Evolutionary conservation across 1,139 yeast species (phyloP), one percentile per base, ranked within the genome.

Genomic region (Protomyces inundatus): DNA sequence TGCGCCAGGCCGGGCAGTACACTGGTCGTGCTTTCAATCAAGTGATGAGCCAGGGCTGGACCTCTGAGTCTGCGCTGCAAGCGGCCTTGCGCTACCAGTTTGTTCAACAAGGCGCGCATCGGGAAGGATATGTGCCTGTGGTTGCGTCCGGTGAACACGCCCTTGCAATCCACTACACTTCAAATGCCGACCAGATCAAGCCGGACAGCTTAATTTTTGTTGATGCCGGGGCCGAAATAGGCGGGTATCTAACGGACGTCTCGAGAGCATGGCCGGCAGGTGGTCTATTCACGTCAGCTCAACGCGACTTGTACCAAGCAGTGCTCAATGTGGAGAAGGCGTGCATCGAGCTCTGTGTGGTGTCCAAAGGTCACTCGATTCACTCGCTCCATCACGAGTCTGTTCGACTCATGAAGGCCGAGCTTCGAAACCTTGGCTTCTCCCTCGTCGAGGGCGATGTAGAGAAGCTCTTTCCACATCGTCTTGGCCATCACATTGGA

Each of bases 201-300:
- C 54, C 54, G 9, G 90, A 86, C 68, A 98, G 93, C 67, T 76
- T 90, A 79, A 97, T 91, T 6, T 82, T 93, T 59, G 90, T 93
- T 4, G 99, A 95, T 75, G 98, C 98, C 2, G 96, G 96, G 0
- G 99, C 98, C 4, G 69, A 89, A 66, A 76, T 87, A 52, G 98
- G 98, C 36, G 97, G 97, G 0, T 95, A 95, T 75, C 87, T 96
- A 72, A 86, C 98, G 0, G 99, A 95, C 74, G 93, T 95, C 55
- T 90, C 98, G 1, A 80, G 98, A 68, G 87, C 98, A 0, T 95
- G 98, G 98, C 98, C 99, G 9, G 87, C 86, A 61, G 81, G 82
- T 42, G 82, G 83, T 0, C 83, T 83, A 60, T 95, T 93, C 73
- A 76, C 87, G 0, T 83, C 78, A 3, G 84, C 96, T 0, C 98